phyloP scores from a whole-genome alignment of 169 alveolate species.

The Eimeria praecox region DNA sequence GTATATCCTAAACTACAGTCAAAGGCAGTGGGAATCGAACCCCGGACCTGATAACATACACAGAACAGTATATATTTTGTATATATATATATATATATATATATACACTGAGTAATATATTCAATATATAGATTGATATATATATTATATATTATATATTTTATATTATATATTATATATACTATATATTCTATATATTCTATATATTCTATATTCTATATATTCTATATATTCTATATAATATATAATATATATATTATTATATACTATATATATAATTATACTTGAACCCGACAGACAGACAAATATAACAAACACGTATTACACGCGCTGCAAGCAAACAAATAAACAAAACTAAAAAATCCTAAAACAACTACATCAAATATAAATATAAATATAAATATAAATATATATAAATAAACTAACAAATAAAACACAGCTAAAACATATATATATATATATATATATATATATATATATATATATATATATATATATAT shows the following conservation, averaged over 20 bases:
- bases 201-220: too few species aligned
- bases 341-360: too few species aligned
- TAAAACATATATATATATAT: too few species aligned
- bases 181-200: too few species aligned
- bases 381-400: background rate
- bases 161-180: background rate
- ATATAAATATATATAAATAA: background rate
- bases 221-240: too few species aligned
- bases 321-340: too few species aligned
- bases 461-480: background rate
- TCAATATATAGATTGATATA: too few species aligned
- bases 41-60: conserved; percentile 14
- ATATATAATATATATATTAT: background rate
- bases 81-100: background rate
- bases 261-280: background rate
- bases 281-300: background rate
- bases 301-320: too few species aligned
- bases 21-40: conserved; percentile 43
- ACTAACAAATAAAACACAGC: too few species aligned
- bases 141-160: background rate
- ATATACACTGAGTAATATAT: background rate
- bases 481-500: background rate
- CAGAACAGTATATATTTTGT: background rate
- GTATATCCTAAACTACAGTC: conserved; percentile 65
- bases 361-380: too few species aligned